phyloP scores from a whole-genome alignment of 257 asterid species.

The Fraxinus anomala region DNA sequence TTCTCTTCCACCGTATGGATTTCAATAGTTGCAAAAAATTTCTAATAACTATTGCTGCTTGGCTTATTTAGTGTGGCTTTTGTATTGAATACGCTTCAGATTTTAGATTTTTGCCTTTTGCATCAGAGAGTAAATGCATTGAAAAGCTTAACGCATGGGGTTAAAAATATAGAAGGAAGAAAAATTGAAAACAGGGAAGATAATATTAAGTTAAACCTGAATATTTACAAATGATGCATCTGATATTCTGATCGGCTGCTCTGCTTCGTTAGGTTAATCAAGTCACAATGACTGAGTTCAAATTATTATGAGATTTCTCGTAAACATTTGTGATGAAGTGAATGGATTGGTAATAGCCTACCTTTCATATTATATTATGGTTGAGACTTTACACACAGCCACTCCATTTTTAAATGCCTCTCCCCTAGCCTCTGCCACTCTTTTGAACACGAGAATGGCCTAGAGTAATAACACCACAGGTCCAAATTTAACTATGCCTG shows the following conservation, averaged over 20 bases:
- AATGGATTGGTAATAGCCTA: background rate
- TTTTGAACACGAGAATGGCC: background rate
- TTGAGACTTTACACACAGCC: background rate
- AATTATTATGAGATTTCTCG: background rate
- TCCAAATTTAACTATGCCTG: background rate
- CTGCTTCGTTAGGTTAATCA: background rate
- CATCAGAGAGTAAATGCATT: background rate
- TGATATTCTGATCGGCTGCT: background rate
- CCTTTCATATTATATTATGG: background rate
- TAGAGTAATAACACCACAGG: background rate
- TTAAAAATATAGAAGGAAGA: background rate
- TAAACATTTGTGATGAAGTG: background rate
- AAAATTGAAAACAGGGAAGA: background rate
- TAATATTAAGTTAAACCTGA: background rate
- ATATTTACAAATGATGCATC: background rate
- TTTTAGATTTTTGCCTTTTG: background rate
- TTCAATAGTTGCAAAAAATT: background rate
- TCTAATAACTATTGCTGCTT: background rate
- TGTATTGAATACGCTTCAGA: background rate
- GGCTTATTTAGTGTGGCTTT: background rate
- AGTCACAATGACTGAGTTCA: background rate
- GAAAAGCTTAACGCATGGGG: background rate
- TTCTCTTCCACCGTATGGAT: background rate
- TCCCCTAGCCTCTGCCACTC: background rate
- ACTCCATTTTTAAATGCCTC: background rate